Evolutionary conservation across 306 rosid species (phyloP).

Genomic region (Biancaea sappan): DNA sequence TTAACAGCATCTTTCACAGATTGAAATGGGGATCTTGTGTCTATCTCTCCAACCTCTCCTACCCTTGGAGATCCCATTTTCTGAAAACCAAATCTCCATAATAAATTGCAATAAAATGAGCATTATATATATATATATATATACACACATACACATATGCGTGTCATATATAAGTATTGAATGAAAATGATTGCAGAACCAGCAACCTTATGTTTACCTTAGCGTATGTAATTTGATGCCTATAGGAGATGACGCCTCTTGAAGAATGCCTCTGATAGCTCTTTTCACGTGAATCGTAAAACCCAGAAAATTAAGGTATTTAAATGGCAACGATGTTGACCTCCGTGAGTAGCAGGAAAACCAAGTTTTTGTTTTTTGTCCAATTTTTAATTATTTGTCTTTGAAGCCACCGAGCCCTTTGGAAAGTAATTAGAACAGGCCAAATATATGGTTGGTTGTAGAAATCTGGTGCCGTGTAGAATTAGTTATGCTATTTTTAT

Average conservation of each 20-base stretch:
- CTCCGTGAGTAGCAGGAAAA: not conserved
- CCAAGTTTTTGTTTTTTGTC: not conserved
- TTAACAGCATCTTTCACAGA: constrained; percentile 89
- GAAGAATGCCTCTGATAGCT: not conserved
- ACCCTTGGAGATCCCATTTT: constrained; percentile 49
- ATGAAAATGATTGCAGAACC: too few species aligned
- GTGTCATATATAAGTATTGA: too few species aligned
- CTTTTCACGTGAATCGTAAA: not conserved
- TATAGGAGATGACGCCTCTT: not conserved
- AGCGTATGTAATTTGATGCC: not conserved
- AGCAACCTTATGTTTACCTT: not conserved
- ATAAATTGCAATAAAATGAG: constrained; percentile 1
- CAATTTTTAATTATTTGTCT: not conserved
- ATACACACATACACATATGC: too few species aligned
- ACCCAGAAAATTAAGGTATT: not conserved
- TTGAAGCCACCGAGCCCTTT: not conserved
- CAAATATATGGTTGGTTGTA: not conserved
- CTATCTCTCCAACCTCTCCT: constrained; percentile 79
- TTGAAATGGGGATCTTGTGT: constrained; percentile 89
- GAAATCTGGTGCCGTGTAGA: not conserved
- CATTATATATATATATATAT: constrained; percentile 15
- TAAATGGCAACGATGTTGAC: not conserved
- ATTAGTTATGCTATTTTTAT: not conserved
- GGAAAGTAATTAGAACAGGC: not conserved
- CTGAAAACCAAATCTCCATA: constrained; percentile 25